These are phyloP conservation scores for Nothopassalora personata DNA, from an alignment of 2,329 filamentous ascomycete genomes.

Conservation along the genomic window DNA sequence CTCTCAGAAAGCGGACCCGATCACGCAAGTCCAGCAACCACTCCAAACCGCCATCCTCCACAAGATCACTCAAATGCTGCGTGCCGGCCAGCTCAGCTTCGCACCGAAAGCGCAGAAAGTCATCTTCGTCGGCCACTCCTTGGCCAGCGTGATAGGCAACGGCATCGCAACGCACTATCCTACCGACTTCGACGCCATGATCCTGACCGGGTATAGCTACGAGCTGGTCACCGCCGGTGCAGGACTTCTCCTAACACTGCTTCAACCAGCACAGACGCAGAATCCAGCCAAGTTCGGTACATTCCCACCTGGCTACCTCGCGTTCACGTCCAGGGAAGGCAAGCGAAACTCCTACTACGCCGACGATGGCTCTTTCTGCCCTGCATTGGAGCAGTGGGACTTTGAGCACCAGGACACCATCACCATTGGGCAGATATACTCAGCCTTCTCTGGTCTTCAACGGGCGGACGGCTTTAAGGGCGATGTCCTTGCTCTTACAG, in stretches of 20 bases:
- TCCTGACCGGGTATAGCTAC: conserved; percentile 17
- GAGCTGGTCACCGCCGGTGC: conserved; percentile 12
- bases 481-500: conserved; percentile 15
- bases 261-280: conserved; percentile 14
- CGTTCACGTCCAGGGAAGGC: conserved; percentile 13
- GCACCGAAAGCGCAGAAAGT: conserved; percentile 10
- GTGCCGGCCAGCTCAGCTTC: conserved; percentile 10
- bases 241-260: conserved; percentile 10
- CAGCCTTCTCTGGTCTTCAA: conserved; percentile 14
- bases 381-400: conserved; percentile 13
- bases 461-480: conserved; percentile 10
- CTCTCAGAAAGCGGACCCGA: conserved; percentile 10
- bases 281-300: conserved; percentile 13
- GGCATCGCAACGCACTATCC: conserved; percentile 16
- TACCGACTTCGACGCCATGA: conserved; percentile 17
- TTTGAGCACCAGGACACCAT: conserved; percentile 19
- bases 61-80: conserved; percentile 11
- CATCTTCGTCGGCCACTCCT: conserved; percentile 17
- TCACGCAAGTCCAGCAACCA: conserved; percentile 15
- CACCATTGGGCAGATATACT: conserved; percentile 16
- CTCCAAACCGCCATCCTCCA: conserved; percentile 17
- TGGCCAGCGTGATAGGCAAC: conserved; percentile 14
- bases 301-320: conserved; percentile 16
- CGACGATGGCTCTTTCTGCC: conserved; percentile 12
- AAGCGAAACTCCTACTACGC: conserved; percentile 17